A percentile compares a stretch with the other conserved stretches of the same genome.
Conservation (phyloP, 805 yeast genomes). For the Candida sithepensis region DNA sequence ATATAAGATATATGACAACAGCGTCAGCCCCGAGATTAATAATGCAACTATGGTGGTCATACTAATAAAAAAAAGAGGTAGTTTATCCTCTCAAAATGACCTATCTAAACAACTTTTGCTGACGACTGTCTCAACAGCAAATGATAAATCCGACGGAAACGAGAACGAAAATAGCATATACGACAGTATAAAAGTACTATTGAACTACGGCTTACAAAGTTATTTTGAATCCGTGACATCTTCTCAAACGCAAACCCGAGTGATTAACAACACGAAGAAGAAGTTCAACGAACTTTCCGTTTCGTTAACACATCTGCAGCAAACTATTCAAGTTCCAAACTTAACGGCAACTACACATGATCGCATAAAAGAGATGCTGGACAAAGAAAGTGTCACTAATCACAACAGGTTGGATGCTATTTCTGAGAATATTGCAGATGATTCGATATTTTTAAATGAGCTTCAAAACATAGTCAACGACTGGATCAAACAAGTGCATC, state of each 20-base stretch:
- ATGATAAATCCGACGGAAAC: constrained; percentile 7
- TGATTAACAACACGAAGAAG: constrained; percentile 48
- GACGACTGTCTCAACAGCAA: constrained; percentile 11
- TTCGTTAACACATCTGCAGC: constrained; percentile 65
- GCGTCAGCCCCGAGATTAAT: neutral
- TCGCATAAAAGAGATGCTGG: constrained; percentile 38
- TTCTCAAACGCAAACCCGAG: constrained; percentile 24
- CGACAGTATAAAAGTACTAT: constrained; percentile 54
- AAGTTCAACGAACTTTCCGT: constrained; percentile 65
- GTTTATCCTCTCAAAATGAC: constrained; percentile 1
- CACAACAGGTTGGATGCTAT: constrained; percentile 6
- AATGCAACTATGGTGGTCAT: constrained; percentile 1
- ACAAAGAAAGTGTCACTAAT: constrained; percentile 9
- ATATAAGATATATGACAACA: neutral
- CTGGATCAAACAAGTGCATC: constrained; percentile 68
- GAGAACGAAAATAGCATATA: constrained; percentile 3
- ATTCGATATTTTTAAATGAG: constrained; percentile 57
- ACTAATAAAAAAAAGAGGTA: constrained; percentile 14
- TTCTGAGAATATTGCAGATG: constrained; percentile 36
- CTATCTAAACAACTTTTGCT: constrained; percentile 6
- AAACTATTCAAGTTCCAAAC: constrained; percentile 66
- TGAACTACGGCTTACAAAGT: constrained; percentile 64
- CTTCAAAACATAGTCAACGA: constrained; percentile 66
- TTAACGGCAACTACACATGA: constrained; percentile 51
- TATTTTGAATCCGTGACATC: constrained; percentile 53